A percentile compares a stretch with the other conserved stretches of the same genome.
Conservation (phyloP, 306 rosid species). For the Medicago arabica region DNA sequence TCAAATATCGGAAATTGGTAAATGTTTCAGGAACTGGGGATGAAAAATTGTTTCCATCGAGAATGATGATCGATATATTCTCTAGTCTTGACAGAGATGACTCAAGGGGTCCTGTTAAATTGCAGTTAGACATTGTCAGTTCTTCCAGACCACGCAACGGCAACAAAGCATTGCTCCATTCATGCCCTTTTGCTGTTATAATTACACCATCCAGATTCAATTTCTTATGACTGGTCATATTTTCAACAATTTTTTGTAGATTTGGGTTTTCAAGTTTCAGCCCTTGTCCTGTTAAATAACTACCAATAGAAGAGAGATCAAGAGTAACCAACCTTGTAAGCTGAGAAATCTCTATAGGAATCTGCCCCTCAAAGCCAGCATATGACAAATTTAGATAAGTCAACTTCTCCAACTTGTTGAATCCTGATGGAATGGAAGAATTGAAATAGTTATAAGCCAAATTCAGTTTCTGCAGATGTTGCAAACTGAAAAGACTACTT, state of each 20-base stretch:
- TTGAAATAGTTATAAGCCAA: not conserved
- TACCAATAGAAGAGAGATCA: slow-evolving; percentile 19
- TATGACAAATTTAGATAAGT: slow-evolving; percentile 16
- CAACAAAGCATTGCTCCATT: slow-evolving; percentile 48
- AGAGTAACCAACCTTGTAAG: slow-evolving; percentile 27
- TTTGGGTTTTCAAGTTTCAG: not conserved
- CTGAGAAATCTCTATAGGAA: slow-evolving; percentile 24
- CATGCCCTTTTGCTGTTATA: slow-evolving; percentile 25
- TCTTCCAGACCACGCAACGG: not conserved
- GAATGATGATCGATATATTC: not conserved
- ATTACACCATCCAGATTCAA: slow-evolving; percentile 45
- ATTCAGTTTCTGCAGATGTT: slow-evolving; percentile 29
- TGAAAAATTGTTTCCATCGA: slow-evolving; percentile 10
- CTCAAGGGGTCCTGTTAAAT: slow-evolving; percentile 38
- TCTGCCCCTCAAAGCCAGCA: not conserved
- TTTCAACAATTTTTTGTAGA: slow-evolving; percentile 32
- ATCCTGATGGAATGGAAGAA: slow-evolving; percentile 19
- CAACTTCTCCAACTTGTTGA: slow-evolving; percentile 33
- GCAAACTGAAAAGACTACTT: slow-evolving; percentile 38
- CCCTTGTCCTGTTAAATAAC: too few species aligned
- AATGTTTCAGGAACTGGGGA: slow-evolving; percentile 19
- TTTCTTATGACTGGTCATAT: slow-evolving; percentile 25
- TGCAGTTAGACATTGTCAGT: not conserved
- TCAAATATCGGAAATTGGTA: slow-evolving; percentile 23
- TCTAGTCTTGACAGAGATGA: not conserved